Evolutionary conservation across 2,329 filamentous ascomycete species (phyloP).

Genomic region (Fusarium paranaense): DNA sequence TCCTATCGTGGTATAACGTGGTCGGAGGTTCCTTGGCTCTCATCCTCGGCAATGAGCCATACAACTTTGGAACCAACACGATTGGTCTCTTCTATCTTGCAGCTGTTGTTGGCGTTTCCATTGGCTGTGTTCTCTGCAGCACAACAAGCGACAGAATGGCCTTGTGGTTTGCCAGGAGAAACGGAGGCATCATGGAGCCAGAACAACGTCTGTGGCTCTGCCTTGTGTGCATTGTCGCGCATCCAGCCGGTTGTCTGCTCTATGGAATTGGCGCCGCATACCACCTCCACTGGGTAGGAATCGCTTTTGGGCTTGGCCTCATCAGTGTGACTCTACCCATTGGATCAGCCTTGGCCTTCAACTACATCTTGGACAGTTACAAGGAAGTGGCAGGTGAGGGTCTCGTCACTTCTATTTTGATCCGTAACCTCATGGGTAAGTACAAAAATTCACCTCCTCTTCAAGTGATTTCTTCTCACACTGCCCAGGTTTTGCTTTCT

Average conservation of each 20-base stretch:
- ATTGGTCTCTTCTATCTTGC: slow-evolving; percentile 13
- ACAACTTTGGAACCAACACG: slow-evolving; percentile 31
- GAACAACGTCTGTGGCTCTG: slow-evolving; percentile 42
- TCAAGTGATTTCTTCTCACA: background rate
- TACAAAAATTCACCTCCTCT: background rate
- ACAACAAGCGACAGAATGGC: slow-evolving; percentile 21
- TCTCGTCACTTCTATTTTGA: background rate
- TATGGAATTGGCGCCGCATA: background rate
- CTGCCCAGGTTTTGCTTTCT: background rate
- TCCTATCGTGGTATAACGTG: slow-evolving; percentile 30
- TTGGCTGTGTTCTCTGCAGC: slow-evolving; percentile 39
- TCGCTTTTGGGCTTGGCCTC: background rate
- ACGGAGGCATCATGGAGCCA: slow-evolving; percentile 41
- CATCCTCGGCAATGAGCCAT: slow-evolving; percentile 30
- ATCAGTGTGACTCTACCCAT: background rate
- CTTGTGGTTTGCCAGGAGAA: slow-evolving; percentile 36
- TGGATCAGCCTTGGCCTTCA: background rate
- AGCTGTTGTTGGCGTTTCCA: slow-evolving; percentile 27
- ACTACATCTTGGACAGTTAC: background rate
- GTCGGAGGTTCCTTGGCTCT: slow-evolving; percentile 28
- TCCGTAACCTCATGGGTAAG: background rate
- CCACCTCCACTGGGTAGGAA: background rate
- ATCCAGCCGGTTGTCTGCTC: slow-evolving; percentile 39
- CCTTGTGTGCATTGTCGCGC: slow-evolving; percentile 32
- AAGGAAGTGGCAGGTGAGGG: background rate